Evolutionary conservation across 2,329 filamentous ascomycete genomes (phyloP), one percentile per base, ranked within the genome.

Genomic region (Pseudogymnoascus sp.): DNA sequence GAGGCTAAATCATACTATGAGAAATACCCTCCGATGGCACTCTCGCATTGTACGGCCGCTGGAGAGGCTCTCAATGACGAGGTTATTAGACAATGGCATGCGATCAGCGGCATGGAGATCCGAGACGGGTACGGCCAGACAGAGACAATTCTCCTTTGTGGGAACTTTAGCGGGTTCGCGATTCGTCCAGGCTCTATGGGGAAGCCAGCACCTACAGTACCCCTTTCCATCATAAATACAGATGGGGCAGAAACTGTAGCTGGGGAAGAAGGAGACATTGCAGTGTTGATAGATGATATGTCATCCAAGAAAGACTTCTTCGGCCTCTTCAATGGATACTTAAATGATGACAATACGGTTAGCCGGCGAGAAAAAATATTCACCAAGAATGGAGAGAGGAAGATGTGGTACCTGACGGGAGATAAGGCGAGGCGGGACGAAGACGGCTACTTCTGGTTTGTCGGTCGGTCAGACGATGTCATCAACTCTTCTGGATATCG

Each of bases 91-190:
- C 65, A 71, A 40, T 77, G 74, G 74, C 69, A 71, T 62, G 69
- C 72, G 35, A 73, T 73, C 65, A 75, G 69, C 4, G 72, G 70
- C 1, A 67, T 76, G 56, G 70, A 75, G 59, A 77, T 77, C 42
- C 72, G 70, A 61, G 75, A 77, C 65, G 76, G 74, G 2, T 77
- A 76, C 60, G 76, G 75, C 10, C 75, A 77, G 65, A 76, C 74
- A 15, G 76, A 77, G 65, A 76, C 75, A 4, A 72, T 75, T 5
- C 69, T 77, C 7, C 67, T 76, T 1, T 77, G 75, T 62, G 75
- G 74, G 21, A 77, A 77, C 65, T 74, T 76, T 60, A 70, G 68
- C 35, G 74, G 71, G 6, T 70, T 65, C 21, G 62, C 66, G 9
- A 72, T 77, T 60, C 71, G 72, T 42, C 71, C 72, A n/a, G 75